Percentiles rank a stretch among this genome's conserved stretches.
Evolutionary conservation across 2,329 filamentous ascomycete species (phyloP).

Genomic region (Fusarium paranaense): DNA sequence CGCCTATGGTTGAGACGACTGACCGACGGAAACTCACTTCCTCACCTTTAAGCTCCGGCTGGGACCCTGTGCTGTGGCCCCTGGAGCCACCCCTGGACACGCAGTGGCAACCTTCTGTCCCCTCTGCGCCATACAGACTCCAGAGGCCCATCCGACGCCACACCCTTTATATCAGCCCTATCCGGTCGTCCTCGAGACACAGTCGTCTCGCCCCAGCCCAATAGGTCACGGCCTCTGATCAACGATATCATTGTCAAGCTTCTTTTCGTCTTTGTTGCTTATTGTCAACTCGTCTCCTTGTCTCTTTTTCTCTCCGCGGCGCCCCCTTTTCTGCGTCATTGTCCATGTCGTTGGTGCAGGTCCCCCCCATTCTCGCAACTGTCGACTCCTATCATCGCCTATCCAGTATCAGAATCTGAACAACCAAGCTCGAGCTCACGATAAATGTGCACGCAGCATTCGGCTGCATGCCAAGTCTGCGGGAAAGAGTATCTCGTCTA

Average conservation of each 20-base stretch:
- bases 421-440: slow-evolving; percentile 43
- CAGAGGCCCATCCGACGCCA: slow-evolving; percentile 30
- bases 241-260: neutral
- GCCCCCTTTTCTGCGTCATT: slow-evolving; percentile 20
- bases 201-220: slow-evolving; percentile 8
- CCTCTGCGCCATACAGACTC: slow-evolving; percentile 12
- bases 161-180: slow-evolving; percentile 46
- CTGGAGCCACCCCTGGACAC: slow-evolving; percentile 24
- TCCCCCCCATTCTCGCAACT: slow-evolving; percentile 23
- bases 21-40: slow-evolving; percentile 28
- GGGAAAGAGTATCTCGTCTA: slow-evolving; percentile 69
- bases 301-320: neutral
- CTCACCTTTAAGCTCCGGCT: slow-evolving; percentile 32
- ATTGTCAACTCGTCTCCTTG: slow-evolving; percentile 7
- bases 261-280: slow-evolving; percentile 7
- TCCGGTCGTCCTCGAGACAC: slow-evolving; percentile 28
- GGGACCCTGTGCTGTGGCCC: slow-evolving; percentile 28
- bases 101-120: slow-evolving; percentile 38
- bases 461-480: slow-evolving; percentile 68
- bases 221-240: slow-evolving; percentile 5
- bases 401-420: slow-evolving; percentile 26
- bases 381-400: slow-evolving; percentile 23
- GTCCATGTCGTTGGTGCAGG: slow-evolving; percentile 42
- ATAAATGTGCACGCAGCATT: slow-evolving; percentile 72
- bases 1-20: slow-evolving; percentile 33